A percentile compares a stretch with the other conserved stretches of the same genome.
These are phyloP conservation scores for Cladophialophora exuberans DNA, from an alignment of 2,329 filamentous ascomycete genomes.

Conservation along the genomic window DNA sequence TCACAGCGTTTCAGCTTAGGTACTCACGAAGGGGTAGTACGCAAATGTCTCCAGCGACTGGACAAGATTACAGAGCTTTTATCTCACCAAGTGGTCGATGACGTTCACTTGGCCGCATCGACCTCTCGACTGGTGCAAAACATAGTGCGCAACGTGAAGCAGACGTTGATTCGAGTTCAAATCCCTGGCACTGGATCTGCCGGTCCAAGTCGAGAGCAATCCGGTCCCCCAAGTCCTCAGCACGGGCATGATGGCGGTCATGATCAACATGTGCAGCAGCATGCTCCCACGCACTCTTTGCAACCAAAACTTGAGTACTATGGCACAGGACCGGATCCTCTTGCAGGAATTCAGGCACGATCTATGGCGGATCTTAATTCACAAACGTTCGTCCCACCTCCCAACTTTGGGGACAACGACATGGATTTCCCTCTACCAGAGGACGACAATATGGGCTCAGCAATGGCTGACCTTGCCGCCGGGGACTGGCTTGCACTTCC, in stretches of 20 bases:
- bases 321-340: slow-evolving; percentile 24
- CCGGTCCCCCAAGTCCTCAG: slow-evolving; percentile 36
- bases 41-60: slow-evolving; percentile 61
- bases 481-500: slow-evolving; percentile 65
- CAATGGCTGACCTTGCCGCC: slow-evolving; percentile 23
- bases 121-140: slow-evolving; percentile 65
- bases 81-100: slow-evolving; percentile 64
- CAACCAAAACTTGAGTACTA: slow-evolving; percentile 19
- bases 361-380: slow-evolving; percentile 33
- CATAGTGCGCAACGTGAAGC: slow-evolving; percentile 45
- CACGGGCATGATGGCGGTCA: slow-evolving; percentile 22
- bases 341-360: slow-evolving; percentile 31
- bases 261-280: slow-evolving; percentile 24
- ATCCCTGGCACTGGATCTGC: slow-evolving; percentile 32
- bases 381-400: slow-evolving; percentile 34
- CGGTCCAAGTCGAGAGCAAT: slow-evolving; percentile 40
- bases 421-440: slow-evolving; percentile 28
- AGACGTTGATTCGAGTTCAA: slow-evolving; percentile 34
- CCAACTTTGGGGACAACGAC: slow-evolving; percentile 31
- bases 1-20: slow-evolving; percentile 63
- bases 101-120: slow-evolving; percentile 66
- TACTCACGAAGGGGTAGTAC: slow-evolving; percentile 64
- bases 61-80: slow-evolving; percentile 62
- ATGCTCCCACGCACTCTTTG: slow-evolving; percentile 6
- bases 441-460: slow-evolving; percentile 25